Conservation (phyloP, 2,329 filamentous ascomycete genomes). For the Colletotrichum tofieldiae region DNA sequence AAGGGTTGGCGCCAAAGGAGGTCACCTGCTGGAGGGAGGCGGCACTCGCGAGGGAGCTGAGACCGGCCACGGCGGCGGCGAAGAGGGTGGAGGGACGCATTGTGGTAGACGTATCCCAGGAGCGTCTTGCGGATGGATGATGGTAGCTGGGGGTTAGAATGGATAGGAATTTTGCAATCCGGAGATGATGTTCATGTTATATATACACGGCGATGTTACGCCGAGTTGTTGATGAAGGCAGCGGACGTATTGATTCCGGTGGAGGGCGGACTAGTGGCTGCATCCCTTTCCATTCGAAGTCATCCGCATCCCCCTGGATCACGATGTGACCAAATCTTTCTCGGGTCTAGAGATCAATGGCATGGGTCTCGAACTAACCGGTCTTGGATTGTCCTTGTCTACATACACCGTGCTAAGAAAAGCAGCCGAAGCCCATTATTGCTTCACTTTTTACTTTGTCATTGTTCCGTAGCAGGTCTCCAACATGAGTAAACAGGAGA, state of each 20-base stretch:
- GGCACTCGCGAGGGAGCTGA: slow-evolving; percentile 44
- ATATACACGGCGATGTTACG: not conserved
- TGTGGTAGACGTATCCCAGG: no score
- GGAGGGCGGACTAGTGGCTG: slow-evolving; percentile 10
- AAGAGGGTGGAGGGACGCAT: slow-evolving; percentile 32
- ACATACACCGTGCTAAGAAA: not conserved
- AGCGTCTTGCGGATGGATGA: not conserved
- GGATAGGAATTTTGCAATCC: not conserved
- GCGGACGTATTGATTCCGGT: slow-evolving; percentile 37
- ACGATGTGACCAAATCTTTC: not conserved
- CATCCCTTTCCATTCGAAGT: not conserved
- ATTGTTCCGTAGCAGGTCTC: not conserved
- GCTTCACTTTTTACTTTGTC: not conserved
- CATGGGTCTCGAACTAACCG: no score
- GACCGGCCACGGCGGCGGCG: slow-evolving; percentile 10
- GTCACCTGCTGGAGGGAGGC: slow-evolving; percentile 55
- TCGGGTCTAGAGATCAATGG: not conserved
- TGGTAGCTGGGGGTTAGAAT: no score
- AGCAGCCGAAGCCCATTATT: not conserved
- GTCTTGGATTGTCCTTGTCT: no score
- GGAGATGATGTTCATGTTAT: not conserved
- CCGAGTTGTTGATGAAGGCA: not conserved
- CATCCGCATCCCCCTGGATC: not conserved
- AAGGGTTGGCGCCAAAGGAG: slow-evolving; percentile 56
- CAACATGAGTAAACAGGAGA: not conserved